Base-by-base conservation (phyloP, 805 yeast genomes). In the Hermanozyma aechmeae region DNA sequence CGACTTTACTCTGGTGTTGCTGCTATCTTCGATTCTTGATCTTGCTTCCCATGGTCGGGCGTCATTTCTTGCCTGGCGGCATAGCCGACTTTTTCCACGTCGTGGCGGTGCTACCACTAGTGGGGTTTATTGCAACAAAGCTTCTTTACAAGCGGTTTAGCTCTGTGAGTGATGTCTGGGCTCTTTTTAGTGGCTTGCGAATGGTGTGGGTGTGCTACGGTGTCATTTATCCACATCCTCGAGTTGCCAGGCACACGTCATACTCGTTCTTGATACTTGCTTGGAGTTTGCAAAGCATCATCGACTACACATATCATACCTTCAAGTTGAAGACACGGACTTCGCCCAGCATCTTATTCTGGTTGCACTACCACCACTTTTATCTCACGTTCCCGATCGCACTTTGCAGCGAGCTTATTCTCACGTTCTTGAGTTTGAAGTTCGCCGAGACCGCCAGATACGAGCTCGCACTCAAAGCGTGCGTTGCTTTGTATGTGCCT, bases 31-130 rank as follows among this genome's bases (percentile, higher is more conserved):
- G 89, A 26, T 61, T 76, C 37, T 31, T 64, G 10, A 51, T 76
- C 1, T 52, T 79, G 17, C 53, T 73, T 25, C 82, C 83, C 1
- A 51, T 79, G 15, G 83, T 76, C n/a, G 81, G 84, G 0, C 51
- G 73, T 18, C 61, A 59, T 38, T 79, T 76, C 39, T 49, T 79
- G 13, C 80, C 85, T 2, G 84, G 79, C 5, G 86, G 84, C 0
- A 73, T 79, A 9, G 81, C 82, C 25, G 80, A 72, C 39, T 79
- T 76, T 51, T 69, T 75, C 40, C 68, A 61, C 26, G 53, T 53
- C 8, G 61, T 62, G 16, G 38, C 67, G 2, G 33, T 56, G 13
- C 33, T 53, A 6, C 67, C 68, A 8, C 39, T 59, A 12, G 26
- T 50, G 2, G 53, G 48, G 4, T 39, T 48, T 18, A 28, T 50